Percentiles rank a stretch among this genome's conserved stretches.
Conservation (phyloP, 768 basidiomycete genomes). For the Trametes cinnabarina region DNA sequence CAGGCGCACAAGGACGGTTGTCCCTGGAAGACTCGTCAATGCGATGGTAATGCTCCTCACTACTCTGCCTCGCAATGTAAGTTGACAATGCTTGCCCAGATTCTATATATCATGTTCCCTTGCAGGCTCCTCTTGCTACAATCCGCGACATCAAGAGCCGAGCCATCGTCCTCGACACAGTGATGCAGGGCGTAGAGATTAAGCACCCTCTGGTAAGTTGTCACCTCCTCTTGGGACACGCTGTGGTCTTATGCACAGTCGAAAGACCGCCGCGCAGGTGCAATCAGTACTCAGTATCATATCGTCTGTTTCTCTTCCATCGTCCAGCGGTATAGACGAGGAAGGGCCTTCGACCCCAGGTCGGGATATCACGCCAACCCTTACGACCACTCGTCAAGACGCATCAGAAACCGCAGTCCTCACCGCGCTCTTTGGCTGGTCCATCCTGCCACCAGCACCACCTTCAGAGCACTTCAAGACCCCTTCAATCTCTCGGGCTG, state of each 20-base stretch:
- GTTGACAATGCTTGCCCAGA: slow-evolving; percentile 35
- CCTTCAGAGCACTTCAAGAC: slow-evolving; percentile 7
- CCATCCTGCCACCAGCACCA: slow-evolving; percentile 32
- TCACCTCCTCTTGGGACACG: not conserved
- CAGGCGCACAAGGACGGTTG: slow-evolving; percentile 78
- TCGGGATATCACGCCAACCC: slow-evolving; percentile 3
- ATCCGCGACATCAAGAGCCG: slow-evolving; percentile 56
- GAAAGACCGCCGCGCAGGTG: slow-evolving; percentile 58
- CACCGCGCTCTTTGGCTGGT: slow-evolving; percentile 51
- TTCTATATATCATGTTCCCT: slow-evolving; percentile 72
- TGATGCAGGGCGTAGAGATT: slow-evolving; percentile 53
- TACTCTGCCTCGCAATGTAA: not conserved
- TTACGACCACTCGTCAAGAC: slow-evolving; percentile 6
- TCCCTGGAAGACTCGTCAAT: slow-evolving; percentile 81
- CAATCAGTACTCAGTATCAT: slow-evolving; percentile 51
- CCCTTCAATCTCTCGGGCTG: slow-evolving; percentile 26
- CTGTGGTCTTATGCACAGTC: not conserved
- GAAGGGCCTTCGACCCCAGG: slow-evolving; percentile 6
- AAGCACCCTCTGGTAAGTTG: slow-evolving; percentile 77
- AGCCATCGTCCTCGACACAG: slow-evolving; percentile 51
- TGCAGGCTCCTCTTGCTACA: slow-evolving; percentile 63
- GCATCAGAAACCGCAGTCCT: slow-evolving; percentile 41
- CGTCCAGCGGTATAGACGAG: not conserved
- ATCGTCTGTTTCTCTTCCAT: slow-evolving; percentile 22
- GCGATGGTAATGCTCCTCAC: slow-evolving; percentile 55